Evolutionary conservation across 208 protist species (phyloP).

Genomic region (Leishmania mexicana): DNA sequence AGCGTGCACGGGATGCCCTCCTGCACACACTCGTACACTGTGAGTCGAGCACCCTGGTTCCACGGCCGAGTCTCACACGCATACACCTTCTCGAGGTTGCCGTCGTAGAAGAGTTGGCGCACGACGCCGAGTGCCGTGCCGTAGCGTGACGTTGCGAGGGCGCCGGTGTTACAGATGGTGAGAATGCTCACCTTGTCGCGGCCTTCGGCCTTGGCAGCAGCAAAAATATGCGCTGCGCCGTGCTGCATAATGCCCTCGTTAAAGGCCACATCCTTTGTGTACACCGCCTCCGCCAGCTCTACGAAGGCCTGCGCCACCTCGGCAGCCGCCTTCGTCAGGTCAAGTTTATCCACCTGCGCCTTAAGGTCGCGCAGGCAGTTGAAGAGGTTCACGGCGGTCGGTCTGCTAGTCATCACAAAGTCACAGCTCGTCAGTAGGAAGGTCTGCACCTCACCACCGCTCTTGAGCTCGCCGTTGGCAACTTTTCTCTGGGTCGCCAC

Average conservation of each 20-base stretch:
- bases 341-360: constrained; percentile 36
- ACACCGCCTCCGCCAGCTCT: constrained; percentile 83
- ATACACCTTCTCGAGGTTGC: constrained; percentile 85
- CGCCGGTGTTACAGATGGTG: constrained; percentile 97
- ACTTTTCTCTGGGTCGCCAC: constrained; percentile 71
- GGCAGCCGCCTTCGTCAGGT: constrained; percentile 15
- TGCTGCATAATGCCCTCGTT: constrained; percentile 93
- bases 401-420: constrained; percentile 91
- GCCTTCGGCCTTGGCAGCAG: constrained; percentile 25
- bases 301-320: constrained; percentile 66
- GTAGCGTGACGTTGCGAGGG: constrained; percentile 92
- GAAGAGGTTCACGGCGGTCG: constrained; percentile 96
- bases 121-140: constrained; percentile 95
- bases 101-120: constrained; percentile 83
- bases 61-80: constrained; percentile 96
- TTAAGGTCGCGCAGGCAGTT: constrained; percentile 84
- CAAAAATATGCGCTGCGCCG: constrained; percentile 83
- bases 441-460: constrained; percentile 34
- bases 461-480: constrained; percentile 25
- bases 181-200: constrained; percentile 62
- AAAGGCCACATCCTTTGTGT: constrained; percentile 85
- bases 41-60: constrained; percentile 95
- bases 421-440: constrained; percentile 83
- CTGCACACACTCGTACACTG: constrained; percentile 95
- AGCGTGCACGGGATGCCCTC: constrained; percentile 93